These are phyloP conservation scores for Biscogniauxia mediterranea DNA, from an alignment of 2,329 filamentous ascomycete species.

Conservation along the genomic window DNA sequence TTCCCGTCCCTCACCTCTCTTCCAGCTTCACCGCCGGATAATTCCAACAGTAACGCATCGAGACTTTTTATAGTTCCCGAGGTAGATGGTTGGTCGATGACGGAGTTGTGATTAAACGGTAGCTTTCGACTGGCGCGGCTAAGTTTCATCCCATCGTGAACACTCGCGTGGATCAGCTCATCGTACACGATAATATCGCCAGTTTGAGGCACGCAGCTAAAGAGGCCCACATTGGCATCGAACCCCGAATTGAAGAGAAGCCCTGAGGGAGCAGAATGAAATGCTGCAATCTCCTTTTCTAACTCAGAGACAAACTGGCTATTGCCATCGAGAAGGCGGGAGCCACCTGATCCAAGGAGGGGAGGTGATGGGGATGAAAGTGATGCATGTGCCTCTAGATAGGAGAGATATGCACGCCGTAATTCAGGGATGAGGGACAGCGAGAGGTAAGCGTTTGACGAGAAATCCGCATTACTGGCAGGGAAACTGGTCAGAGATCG, in stretches of 20 bases:
- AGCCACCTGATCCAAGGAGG: slow-evolving; percentile 48
- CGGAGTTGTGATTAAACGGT: slow-evolving; percentile 58
- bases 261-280: slow-evolving; percentile 44
- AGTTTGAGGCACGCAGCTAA: slow-evolving; percentile 57
- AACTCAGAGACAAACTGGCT: slow-evolving; percentile 42
- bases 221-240: slow-evolving; percentile 64
- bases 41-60: slow-evolving; percentile 19
- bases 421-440: slow-evolving; percentile 53
- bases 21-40: slow-evolving; percentile 29
- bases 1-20: slow-evolving; percentile 14
- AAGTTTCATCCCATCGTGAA: slow-evolving; percentile 72
- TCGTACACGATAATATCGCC: slow-evolving; percentile 69
- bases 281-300: slow-evolving; percentile 46
- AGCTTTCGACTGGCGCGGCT: slow-evolving; percentile 51
- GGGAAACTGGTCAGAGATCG: slow-evolving; percentile 57
- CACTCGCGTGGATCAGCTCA: slow-evolving; percentile 73
- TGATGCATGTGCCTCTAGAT: slow-evolving; percentile 25
- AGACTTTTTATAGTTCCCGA: neutral
- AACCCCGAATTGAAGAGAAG: slow-evolving; percentile 60
- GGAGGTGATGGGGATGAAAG: neutral
- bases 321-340: slow-evolving; percentile 54
- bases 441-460: slow-evolving; percentile 78
- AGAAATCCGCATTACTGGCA: slow-evolving; percentile 70
- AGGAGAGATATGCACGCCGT: slow-evolving; percentile 62
- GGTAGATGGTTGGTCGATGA: slow-evolving; percentile 22